These are phyloP conservation scores for Xylaria cubensis DNA, from an alignment of 495 filamentous ascomycete genomes.

Conservation along the genomic window DNA sequence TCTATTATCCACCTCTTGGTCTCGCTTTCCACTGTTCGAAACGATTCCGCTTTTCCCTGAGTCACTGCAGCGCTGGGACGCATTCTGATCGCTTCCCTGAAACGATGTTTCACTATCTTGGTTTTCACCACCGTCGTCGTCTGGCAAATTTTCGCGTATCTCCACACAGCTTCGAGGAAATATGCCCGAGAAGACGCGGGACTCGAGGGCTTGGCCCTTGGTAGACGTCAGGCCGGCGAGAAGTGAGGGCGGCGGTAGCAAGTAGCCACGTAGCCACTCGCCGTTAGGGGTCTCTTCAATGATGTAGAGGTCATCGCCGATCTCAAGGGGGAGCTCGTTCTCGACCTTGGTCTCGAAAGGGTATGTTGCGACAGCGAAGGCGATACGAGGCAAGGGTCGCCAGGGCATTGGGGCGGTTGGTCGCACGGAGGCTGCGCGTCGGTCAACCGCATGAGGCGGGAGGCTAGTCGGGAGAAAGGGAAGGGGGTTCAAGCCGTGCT, in stretches of 20 bases:
- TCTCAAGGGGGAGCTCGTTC: conserved; percentile 93
- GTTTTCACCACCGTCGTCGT: conserved; percentile 59
- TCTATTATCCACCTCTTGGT: conserved; percentile 26
- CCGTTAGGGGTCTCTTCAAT: conserved; percentile 90
- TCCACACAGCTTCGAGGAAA: conserved; percentile 94
- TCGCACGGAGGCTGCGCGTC: conserved; percentile 41
- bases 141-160: conserved; percentile 73
- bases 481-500: background rate
- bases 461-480: conserved; percentile 9
- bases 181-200: conserved; percentile 94
- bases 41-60: conserved; percentile 55
- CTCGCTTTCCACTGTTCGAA: conserved; percentile 43
- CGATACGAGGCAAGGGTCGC: conserved; percentile 95
- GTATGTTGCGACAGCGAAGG: conserved; percentile 93
- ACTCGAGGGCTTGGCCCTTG: conserved; percentile 92
- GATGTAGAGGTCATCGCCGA: conserved; percentile 97
- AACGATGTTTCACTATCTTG: conserved; percentile 40
- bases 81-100: conserved; percentile 37
- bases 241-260: conserved; percentile 91
- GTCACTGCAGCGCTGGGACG: conserved; percentile 45
- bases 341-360: conserved; percentile 87
- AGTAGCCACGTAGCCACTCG: conserved; percentile 93
- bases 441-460: conserved; percentile 45
- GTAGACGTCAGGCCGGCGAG: conserved; percentile 89
- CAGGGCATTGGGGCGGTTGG: conserved; percentile 76